phyloP scores from a whole-genome alignment of 106 monocot species.

The Triglochin maritima region DNA sequence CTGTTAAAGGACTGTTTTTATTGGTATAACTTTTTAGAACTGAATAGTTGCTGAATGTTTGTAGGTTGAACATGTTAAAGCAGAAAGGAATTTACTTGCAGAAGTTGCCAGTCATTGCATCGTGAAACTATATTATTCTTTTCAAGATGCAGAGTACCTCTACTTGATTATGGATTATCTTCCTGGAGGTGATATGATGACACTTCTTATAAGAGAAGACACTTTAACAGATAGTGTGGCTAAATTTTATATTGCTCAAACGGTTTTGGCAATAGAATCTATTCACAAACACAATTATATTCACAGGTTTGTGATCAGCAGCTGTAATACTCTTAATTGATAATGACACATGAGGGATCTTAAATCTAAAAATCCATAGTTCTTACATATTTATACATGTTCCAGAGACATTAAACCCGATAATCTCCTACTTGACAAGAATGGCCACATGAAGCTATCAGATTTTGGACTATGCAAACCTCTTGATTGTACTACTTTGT shows the following conservation, averaged over 20 bases:
- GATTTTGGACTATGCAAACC: conserved; percentile 60
- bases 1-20: too few relatives aligned
- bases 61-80: conserved; percentile 54
- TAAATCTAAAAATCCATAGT: too few relatives aligned
- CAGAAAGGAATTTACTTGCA: conserved; percentile 50
- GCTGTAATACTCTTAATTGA: neutral
- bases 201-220: conserved; percentile 32
- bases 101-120: conserved; percentile 31
- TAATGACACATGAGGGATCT: too few relatives aligned
- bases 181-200: conserved; percentile 60
- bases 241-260: conserved; percentile 50
- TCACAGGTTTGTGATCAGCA: conserved; percentile 28
- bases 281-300: conserved; percentile 53
- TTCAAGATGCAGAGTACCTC: conserved; percentile 33
- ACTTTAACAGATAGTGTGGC: conserved; percentile 44
- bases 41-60: neutral
- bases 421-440: conserved; percentile 39
- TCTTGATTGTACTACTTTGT: conserved; percentile 35
- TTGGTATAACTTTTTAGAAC: too few relatives aligned
- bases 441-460: conserved; percentile 57
- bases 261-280: conserved; percentile 44
- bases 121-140: conserved; percentile 28
- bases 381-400: neutral
- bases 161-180: conserved; percentile 60
- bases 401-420: conserved; percentile 54